Conservation (phyloP, 768 basidiomycete genomes). For the Cyathus striatus region DNA sequence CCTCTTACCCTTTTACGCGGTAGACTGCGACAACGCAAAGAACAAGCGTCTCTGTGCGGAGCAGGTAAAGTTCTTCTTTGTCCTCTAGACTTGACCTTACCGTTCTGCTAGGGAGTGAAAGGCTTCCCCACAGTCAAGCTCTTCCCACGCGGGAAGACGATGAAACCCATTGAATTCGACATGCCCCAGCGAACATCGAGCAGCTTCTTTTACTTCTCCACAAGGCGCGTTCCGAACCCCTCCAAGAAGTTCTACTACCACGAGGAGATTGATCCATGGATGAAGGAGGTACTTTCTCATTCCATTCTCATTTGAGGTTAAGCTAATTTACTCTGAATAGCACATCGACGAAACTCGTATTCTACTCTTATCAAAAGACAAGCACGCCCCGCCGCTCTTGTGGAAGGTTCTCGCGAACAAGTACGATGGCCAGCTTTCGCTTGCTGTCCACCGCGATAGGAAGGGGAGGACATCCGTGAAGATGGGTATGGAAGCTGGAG, state of each 20-base stretch:
- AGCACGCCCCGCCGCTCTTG: conserved; percentile 68
- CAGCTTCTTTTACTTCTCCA: conserved; percentile 72
- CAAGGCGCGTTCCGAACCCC: conserved; percentile 67
- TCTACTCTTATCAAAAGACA: conserved; percentile 70
- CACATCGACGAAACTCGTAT: conserved; percentile 43
- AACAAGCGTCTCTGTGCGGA: conserved; percentile 83
- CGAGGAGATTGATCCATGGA: conserved; percentile 62
- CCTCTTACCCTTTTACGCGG: conserved; percentile 81
- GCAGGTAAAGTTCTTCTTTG: conserved; percentile 38
- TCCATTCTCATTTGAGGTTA: background rate
- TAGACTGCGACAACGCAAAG: conserved; percentile 83
- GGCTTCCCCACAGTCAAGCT: conserved; percentile 95
- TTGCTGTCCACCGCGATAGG: conserved; percentile 63
- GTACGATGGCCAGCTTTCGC: conserved; percentile 55
- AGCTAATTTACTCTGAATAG: conserved; percentile 9
- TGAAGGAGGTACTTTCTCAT: conserved; percentile 50
- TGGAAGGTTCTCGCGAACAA: conserved; percentile 80
- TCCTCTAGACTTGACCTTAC: background rate
- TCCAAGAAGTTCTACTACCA: conserved; percentile 54
- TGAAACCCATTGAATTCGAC: conserved; percentile 62
- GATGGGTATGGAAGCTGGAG: conserved; percentile 54
- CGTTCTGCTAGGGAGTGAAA: conserved; percentile 54
- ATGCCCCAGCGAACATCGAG: conserved; percentile 65
- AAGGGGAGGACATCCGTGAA: conserved; percentile 53
- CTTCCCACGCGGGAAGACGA: conserved; percentile 71